Evolutionary conservation across 352 stramenopile genomes (phyloP).

Genomic region (Peronospora farinosa): DNA sequence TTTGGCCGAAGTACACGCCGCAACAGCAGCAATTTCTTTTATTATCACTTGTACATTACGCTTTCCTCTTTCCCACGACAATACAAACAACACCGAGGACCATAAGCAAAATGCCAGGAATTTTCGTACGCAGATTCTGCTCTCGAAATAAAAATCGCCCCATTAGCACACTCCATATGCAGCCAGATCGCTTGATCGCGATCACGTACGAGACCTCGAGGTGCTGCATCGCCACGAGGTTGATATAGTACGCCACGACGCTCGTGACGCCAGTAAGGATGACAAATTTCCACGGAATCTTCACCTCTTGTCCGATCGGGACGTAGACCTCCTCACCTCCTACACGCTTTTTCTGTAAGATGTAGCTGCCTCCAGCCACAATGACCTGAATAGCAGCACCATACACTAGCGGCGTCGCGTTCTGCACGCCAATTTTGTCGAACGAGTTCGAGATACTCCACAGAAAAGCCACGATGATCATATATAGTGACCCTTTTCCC

Average conservation of each 20-base stretch:
- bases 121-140: slow-evolving; percentile 66
- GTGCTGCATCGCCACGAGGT: slow-evolving; percentile 68
- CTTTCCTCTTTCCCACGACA: slow-evolving; percentile 54
- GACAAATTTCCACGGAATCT: slow-evolving; percentile 71
- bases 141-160: slow-evolving; percentile 71
- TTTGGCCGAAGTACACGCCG: slow-evolving; percentile 4
- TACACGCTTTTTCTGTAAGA: slow-evolving; percentile 53
- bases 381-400: slow-evolving; percentile 69
- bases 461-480: slow-evolving; percentile 73
- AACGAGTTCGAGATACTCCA: slow-evolving; percentile 83
- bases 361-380: slow-evolving; percentile 51
- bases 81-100: slow-evolving; percentile 73
- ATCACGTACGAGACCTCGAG: slow-evolving; percentile 82
- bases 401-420: slow-evolving; percentile 67
- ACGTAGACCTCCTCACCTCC: slow-evolving; percentile 54
- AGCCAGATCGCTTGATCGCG: slow-evolving; percentile 78
- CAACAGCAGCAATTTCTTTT: slow-evolving; percentile 9
- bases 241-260: slow-evolving; percentile 81
- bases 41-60: slow-evolving; percentile 13
- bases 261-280: slow-evolving; percentile 59
- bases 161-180: slow-evolving; percentile 78
- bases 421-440: slow-evolving; percentile 80
- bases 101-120: slow-evolving; percentile 79
- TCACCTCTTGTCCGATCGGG: slow-evolving; percentile 44
- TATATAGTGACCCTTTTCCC: slow-evolving; percentile 76